Evolutionary conservation across 768 basidiomycete species (phyloP), one percentile per base, ranked within the genome.

Genomic region (Lyophyllum decastes): DNA sequence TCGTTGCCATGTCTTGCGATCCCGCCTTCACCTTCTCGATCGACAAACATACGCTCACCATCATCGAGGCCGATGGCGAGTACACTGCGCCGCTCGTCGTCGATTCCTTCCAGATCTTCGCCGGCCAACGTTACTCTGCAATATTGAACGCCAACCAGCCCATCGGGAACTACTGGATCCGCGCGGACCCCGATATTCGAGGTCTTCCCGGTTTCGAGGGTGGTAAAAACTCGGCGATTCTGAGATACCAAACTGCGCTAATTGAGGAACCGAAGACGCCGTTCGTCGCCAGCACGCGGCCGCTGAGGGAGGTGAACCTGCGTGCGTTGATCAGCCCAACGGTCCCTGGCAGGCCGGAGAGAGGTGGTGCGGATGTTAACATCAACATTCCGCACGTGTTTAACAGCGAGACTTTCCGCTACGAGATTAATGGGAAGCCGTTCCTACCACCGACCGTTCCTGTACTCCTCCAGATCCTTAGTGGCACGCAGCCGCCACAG

Each of bases 1-100:
- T 83, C 34, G 67, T 82, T 1, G 69, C 68, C 33, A 75, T 79
- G 38, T 71, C 76, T 5, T 82, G 81, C 60, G 73, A 78, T 58
- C 73, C 78, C 0, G 71, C 74, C 52, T 82, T 68, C 58, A 38
- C 40, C 4, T 78, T 78, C 59, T 75, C 77, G 3, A 76, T 82
- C 41, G 80, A 81, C 47, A 70, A 73, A 0, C 80, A 82, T 57
- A 65, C 56, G 21, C 43, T 80, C 10, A 49, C 49, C 22, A 27
- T 49, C 49, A 49, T 49, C 24, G 49, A 49, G 27, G 49, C 27
- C 25, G 49, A 49, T 19, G 49, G 49, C 49, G 26, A 26, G 10
- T 24, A 49, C 19, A 27, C 27, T 4, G 27, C 33, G 6, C 49
- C 49, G 11, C 49, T 49, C 14, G 27, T 19, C 33, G 49, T 49